A percentile compares a stretch with the other conserved stretches of the same genome.
Evolutionary conservation across 2,329 filamentous ascomycete species (phyloP).

Genomic region (Calonectria naviculata): DNA sequence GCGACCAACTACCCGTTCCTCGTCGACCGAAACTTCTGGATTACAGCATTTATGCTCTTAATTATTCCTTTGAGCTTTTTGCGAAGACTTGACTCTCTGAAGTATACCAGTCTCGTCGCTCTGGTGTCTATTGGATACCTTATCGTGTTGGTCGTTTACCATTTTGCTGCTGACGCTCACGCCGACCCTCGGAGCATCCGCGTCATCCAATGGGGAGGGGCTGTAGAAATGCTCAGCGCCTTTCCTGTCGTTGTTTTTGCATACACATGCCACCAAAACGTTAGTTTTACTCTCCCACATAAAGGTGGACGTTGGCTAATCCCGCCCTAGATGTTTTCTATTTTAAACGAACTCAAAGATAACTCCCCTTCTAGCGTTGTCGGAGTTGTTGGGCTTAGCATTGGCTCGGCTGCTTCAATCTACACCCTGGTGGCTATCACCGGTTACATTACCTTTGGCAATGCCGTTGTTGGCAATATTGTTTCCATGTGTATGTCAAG

Average conservation of each 20-base stretch:
- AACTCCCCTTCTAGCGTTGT: constrained; percentile 81
- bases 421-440: constrained; percentile 95
- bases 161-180: constrained; percentile 85
- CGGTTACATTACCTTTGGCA: constrained; percentile 95
- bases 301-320: constrained; percentile 3
- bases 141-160: constrained; percentile 91
- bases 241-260: constrained; percentile 97
- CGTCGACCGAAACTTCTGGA: constrained; percentile 94
- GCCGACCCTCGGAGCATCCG: constrained; percentile 80
- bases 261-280: constrained; percentile 99
- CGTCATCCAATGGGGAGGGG: constrained; percentile 81
- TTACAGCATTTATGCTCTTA: constrained; percentile 96
- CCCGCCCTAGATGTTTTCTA: constrained; percentile 89
- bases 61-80: constrained; percentile 96
- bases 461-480: constrained; percentile 91
- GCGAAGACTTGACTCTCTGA: constrained; percentile 90
- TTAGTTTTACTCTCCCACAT: constrained; percentile 52
- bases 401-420: constrained; percentile 86
- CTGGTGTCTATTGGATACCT: constrained; percentile 94
- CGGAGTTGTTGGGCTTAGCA: constrained; percentile 83
- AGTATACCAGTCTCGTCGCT: constrained; percentile 95
- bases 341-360: constrained; percentile 92
- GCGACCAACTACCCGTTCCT: constrained; percentile 75
- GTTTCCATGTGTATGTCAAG: constrained; percentile 84
- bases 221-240: constrained; percentile 82